A percentile compares a stretch with the other conserved stretches of the same genome.
These are phyloP conservation scores for Epichloe hybrida DNA, from an alignment of 2,329 filamentous ascomycete genomes.

Conservation along the genomic window DNA sequence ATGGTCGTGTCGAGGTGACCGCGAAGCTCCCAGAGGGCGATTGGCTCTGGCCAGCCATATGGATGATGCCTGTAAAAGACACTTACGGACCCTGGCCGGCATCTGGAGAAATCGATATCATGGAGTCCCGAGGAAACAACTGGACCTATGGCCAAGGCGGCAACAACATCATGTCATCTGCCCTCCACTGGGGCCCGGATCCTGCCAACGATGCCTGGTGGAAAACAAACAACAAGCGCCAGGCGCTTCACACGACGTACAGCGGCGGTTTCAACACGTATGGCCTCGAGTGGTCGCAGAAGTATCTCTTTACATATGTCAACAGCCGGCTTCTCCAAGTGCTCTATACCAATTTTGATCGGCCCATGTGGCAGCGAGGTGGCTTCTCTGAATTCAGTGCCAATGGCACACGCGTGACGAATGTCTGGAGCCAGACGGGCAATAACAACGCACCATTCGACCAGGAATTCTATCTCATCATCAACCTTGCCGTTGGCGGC, in stretches of 20 bases:
- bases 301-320: conserved; percentile 79
- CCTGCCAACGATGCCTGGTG: conserved; percentile 64
- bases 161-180: conserved; percentile 66
- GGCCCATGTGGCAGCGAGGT: conserved; percentile 55
- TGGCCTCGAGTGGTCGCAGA: conserved; percentile 75
- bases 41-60: conserved; percentile 5
- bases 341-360: conserved; percentile 61
- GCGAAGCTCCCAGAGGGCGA: conserved; percentile 57
- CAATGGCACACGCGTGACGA: conserved; percentile 51
- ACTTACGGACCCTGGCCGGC: conserved; percentile 66
- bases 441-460: conserved; percentile 58
- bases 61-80: conserved; percentile 66
- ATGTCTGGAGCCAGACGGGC: conserved; percentile 52
- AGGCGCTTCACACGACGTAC: conserved; percentile 64
- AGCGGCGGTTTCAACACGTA: conserved; percentile 58
- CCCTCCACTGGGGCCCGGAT: conserved; percentile 73
- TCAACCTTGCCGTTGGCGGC: conserved; percentile 63
- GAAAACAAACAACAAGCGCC: conserved; percentile 66
- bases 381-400: conserved; percentile 45
- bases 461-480: conserved; percentile 59
- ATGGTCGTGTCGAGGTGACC: conserved; percentile 67
- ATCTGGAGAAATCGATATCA: conserved; percentile 75
- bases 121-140: conserved; percentile 73
- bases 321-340: conserved; percentile 70
- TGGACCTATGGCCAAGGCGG: conserved; percentile 62